These are phyloP conservation scores for Pseudocercospora crystallina DNA, from an alignment of 2,329 filamentous ascomycete species.

Conservation along the genomic window DNA sequence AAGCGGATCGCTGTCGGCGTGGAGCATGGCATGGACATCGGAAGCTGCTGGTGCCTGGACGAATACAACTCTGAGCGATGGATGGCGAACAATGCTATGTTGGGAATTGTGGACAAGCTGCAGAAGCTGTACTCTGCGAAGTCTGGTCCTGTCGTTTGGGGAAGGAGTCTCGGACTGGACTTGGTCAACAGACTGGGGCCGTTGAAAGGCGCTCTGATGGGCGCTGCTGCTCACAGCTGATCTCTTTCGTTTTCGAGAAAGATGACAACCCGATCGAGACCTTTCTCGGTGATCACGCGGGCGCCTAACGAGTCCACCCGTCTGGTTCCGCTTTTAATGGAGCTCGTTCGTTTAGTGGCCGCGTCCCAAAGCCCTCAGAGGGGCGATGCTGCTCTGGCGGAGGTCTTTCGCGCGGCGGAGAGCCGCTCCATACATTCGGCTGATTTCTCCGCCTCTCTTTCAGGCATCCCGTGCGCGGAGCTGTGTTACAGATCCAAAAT, in stretches of 20 bases:
- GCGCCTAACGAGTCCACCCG: too few relatives aligned
- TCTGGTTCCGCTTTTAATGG: too few relatives aligned
- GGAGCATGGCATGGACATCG: constrained; percentile 82
- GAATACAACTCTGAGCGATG: constrained; percentile 80
- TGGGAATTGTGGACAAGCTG: constrained; percentile 82
- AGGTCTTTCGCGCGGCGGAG: too few relatives aligned
- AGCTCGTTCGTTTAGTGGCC: too few relatives aligned
- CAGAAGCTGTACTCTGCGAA: constrained; percentile 88
- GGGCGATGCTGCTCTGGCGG: too few relatives aligned
- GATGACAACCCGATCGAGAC: too few relatives aligned
- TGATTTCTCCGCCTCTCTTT: too few relatives aligned
- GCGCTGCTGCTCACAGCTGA: constrained; percentile 50
- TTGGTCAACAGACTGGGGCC: constrained; percentile 73
- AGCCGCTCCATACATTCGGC: too few relatives aligned
- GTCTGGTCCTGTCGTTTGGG: constrained; percentile 74
- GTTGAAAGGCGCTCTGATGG: constrained; percentile 85
- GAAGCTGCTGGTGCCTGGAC: constrained; percentile 74
- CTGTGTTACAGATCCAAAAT: too few relatives aligned
- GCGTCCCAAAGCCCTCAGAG: too few relatives aligned
- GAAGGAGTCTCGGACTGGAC: constrained; percentile 73
- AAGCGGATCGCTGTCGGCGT: constrained; percentile 74
- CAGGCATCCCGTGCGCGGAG: too few relatives aligned
- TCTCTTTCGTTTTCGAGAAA: not conserved
- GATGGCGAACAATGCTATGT: constrained; percentile 72
- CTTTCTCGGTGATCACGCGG: too few relatives aligned